phyloP scores from a whole-genome alignment of 108 stramenopile genomes.

The Nitzschia sp. region DNA sequence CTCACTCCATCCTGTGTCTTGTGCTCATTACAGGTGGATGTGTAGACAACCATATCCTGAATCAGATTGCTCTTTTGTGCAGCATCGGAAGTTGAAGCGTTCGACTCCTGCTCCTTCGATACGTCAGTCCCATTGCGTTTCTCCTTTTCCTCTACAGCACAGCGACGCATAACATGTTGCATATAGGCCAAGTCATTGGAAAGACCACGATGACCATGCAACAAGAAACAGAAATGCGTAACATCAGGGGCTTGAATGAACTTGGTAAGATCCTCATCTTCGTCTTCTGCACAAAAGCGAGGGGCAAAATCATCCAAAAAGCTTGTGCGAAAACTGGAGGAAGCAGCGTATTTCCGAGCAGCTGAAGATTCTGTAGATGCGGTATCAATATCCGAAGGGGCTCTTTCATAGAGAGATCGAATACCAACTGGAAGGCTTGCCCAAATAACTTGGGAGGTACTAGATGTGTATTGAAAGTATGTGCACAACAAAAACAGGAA shows the following conservation, averaged over 20 bases:
- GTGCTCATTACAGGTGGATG: conserved; percentile 66
- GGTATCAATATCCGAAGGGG: no score
- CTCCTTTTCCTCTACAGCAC: conserved; percentile 12
- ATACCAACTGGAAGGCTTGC: no score
- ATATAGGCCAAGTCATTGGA: conserved; percentile 51
- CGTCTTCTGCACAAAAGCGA: conserved; percentile 1
- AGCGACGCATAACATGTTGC: conserved; percentile 33
- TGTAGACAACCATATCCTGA: conserved; percentile 65
- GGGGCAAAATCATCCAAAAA: conserved; percentile 20
- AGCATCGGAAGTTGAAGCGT: neutral
- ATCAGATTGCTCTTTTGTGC: conserved; percentile 5
- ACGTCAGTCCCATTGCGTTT: conserved; percentile 5
- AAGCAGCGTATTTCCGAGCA: neutral
- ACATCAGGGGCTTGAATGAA: conserved; percentile 13
- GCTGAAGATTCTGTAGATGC: no score
- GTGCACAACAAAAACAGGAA: no score
- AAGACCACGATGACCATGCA: conserved; percentile 58
- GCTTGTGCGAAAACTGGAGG: neutral
- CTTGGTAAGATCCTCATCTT: neutral
- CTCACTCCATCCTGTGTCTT: conserved; percentile 77
- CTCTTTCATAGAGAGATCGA: no score
- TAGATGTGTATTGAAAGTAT: no score
- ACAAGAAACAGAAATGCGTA: conserved; percentile 56
- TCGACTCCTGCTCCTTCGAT: neutral
- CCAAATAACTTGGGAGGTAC: no score